These are phyloP conservation scores for Exophiala phaeomuriformis DNA, from an alignment of 2,329 filamentous ascomycete species.

Conservation along the genomic window DNA sequence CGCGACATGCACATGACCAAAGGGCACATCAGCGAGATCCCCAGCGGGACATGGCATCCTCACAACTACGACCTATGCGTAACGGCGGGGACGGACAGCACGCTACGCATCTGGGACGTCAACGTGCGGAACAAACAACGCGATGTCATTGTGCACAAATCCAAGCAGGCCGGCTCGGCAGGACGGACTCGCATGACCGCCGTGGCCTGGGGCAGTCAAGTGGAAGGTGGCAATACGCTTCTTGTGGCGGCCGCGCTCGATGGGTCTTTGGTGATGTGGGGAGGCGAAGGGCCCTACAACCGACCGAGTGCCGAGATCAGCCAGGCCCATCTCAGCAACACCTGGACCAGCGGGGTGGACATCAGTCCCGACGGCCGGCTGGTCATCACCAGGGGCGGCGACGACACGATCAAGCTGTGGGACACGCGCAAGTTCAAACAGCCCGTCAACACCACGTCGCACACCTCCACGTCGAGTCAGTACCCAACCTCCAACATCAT, in stretches of 20 bases:
- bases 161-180: constrained; percentile 75
- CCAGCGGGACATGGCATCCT: constrained; percentile 85
- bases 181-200: constrained; percentile 91
- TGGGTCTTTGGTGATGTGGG: constrained; percentile 85
- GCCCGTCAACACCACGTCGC: constrained; percentile 70
- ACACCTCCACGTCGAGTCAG: constrained; percentile 73
- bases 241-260: constrained; percentile 79
- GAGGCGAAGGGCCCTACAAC: constrained; percentile 76
- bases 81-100: constrained; percentile 91
- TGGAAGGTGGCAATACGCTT: constrained; percentile 69
- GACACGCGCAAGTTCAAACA: constrained; percentile 93
- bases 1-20: constrained; percentile 97
- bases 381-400: constrained; percentile 82
- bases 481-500: constrained; percentile 80
- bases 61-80: constrained; percentile 75
- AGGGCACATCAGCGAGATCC: constrained; percentile 87
- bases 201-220: constrained; percentile 72
- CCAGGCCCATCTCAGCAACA: constrained; percentile 72
- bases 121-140: constrained; percentile 85
- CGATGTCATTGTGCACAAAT: constrained; percentile 93
- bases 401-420: constrained; percentile 92
- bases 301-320: constrained; percentile 75
- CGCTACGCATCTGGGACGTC: constrained; percentile 91
- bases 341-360: constrained; percentile 88
- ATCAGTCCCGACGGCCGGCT: constrained; percentile 86